These are phyloP conservation scores for Carex myosuroides DNA, from an alignment of 176 grass and related monocot species.

Conservation along the genomic window DNA sequence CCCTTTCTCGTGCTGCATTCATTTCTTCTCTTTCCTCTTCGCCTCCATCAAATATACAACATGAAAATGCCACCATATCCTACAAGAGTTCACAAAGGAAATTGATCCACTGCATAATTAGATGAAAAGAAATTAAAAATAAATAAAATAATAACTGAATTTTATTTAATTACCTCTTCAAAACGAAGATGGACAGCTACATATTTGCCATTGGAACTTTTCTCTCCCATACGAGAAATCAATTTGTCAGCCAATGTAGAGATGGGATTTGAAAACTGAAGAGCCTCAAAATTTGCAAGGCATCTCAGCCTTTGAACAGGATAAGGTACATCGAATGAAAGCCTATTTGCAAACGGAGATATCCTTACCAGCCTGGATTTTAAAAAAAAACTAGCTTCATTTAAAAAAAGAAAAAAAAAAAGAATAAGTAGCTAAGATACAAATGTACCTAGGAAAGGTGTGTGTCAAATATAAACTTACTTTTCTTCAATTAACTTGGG, in stretches of 20 bases:
- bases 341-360: slow-evolving; percentile 89
- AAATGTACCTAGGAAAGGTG: not conserved
- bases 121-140: not conserved
- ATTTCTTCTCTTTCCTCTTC: slow-evolving; percentile 75
- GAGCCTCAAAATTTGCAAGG: slow-evolving; percentile 93
- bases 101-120: not conserved
- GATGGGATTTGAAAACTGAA: slow-evolving; percentile 87
- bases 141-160: not conserved
- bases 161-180: slow-evolving; percentile 76
- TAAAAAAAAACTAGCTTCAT: not conserved
- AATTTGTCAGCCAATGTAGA: slow-evolving; percentile 60
- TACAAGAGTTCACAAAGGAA: slow-evolving; percentile 28
- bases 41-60: slow-evolving; percentile 87
- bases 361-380: slow-evolving; percentile 78
- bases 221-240: slow-evolving; percentile 83
- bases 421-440: not conserved
- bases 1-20: slow-evolving; percentile 88
- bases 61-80: slow-evolving; percentile 99
- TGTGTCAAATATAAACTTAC: slow-evolving; percentile 36
- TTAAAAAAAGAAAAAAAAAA: no score
- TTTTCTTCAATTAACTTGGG: slow-evolving; percentile 90
- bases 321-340: slow-evolving; percentile 83
- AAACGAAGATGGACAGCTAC: slow-evolving; percentile 94
- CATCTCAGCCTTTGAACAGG: slow-evolving; percentile 84
- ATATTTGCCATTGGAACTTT: slow-evolving; percentile 67